Conservation (phyloP, 2,329 filamentous ascomycete species). For the Aspergillus pseudotamarii region DNA sequence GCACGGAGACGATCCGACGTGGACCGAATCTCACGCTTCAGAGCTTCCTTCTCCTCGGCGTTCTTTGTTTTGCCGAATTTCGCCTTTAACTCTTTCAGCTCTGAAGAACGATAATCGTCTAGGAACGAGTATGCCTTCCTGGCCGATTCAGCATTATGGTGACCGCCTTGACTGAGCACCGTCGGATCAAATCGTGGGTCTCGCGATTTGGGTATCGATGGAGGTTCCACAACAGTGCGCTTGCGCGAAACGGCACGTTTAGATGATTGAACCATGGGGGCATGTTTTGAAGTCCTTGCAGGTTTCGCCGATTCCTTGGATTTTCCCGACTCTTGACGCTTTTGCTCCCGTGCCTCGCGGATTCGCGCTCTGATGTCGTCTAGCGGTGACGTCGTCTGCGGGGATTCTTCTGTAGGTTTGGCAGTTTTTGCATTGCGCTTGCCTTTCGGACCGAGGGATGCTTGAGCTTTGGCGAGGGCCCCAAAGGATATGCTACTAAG, state of each 20-base stretch:
- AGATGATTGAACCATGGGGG: conserved; percentile 78
- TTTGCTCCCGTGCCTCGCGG: conserved; percentile 47
- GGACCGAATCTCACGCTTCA: conserved; percentile 73
- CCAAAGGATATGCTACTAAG: conserved; percentile 77
- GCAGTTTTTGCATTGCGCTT: conserved; percentile 29
- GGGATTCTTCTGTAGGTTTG: conserved; percentile 14
- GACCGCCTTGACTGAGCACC: conserved; percentile 40
- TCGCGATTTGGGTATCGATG: conserved; percentile 63
- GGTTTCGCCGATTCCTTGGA: conserved; percentile 27
- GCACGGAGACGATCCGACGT: conserved; percentile 79
- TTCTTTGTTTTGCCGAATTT: conserved; percentile 71
- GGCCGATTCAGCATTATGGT: conserved; percentile 50
- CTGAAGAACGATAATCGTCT: conserved; percentile 79
- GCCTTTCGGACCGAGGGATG: conserved; percentile 57
- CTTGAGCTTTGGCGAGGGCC: conserved; percentile 84
- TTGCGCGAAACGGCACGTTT: conserved; percentile 81
- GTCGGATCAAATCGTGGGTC: conserved; percentile 88
- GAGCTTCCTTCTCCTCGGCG: conserved; percentile 63
- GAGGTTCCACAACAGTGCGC: conserved; percentile 68
- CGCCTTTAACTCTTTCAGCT: conserved; percentile 73
- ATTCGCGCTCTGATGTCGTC: conserved; percentile 44
- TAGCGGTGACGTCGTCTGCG: conserved; percentile 32
- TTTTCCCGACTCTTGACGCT: conserved; percentile 35
- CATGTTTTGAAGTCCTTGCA: conserved; percentile 76
- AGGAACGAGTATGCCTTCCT: conserved; percentile 84